phyloP scores from a whole-genome alignment of 495 filamentous ascomycete genomes.

The Aspergillus haitiensis region DNA sequence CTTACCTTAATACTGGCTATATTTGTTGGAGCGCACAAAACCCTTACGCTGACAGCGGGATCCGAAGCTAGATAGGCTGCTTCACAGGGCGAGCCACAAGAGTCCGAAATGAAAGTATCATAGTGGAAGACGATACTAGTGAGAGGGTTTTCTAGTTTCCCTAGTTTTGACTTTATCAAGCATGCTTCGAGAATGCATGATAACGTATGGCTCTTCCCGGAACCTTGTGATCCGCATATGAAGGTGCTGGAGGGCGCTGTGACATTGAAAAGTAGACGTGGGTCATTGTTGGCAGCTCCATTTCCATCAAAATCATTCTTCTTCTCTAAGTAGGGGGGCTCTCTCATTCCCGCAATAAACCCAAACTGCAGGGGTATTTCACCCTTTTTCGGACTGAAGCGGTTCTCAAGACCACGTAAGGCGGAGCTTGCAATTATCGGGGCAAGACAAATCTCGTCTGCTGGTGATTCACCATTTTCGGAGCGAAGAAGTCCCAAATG shows the following conservation, averaged over 20 bases:
- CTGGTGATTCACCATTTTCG: neutral
- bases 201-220: slow-evolving; percentile 73
- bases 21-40: slow-evolving; percentile 66
- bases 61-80: slow-evolving; percentile 63
- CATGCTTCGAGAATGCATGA: slow-evolving; percentile 69
- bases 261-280: slow-evolving; percentile 64
- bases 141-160: slow-evolving; percentile 49
- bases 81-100: slow-evolving; percentile 60
- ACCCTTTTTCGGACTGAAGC: neutral
- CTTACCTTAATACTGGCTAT: slow-evolving; percentile 46
- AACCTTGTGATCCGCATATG: slow-evolving; percentile 75
- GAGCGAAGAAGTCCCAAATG: neutral
- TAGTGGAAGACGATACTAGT: slow-evolving; percentile 70
- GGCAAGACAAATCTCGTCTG: slow-evolving; percentile 10
- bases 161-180: slow-evolving; percentile 45
- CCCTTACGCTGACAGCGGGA: slow-evolving; percentile 53
- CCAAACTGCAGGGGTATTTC: slow-evolving; percentile 16
- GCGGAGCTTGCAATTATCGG: slow-evolving; percentile 13
- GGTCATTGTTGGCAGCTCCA: slow-evolving; percentile 38
- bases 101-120: slow-evolving; percentile 57
- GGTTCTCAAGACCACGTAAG: neutral
- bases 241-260: slow-evolving; percentile 67
- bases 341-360: slow-evolving; percentile 15
- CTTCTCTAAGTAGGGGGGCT: neutral
- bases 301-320: slow-evolving; percentile 15